Evolutionary conservation across 2,329 filamentous ascomycete species (phyloP).

Genomic region (Annulohypoxylon truncatum): DNA sequence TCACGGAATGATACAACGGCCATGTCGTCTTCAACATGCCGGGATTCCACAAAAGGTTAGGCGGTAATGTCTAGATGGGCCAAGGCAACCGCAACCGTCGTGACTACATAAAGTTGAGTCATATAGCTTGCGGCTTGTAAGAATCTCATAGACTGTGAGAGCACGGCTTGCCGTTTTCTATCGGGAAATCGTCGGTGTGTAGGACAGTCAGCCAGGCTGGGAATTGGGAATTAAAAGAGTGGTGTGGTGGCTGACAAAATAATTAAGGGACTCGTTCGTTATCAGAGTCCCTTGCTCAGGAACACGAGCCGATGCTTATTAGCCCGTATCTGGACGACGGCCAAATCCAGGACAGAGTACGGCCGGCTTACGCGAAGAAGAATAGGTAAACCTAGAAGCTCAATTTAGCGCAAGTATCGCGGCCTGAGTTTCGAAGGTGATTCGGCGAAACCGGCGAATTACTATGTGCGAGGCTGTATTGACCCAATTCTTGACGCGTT

Average conservation of each 20-base stretch:
- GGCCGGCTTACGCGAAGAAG: conserved; percentile 40
- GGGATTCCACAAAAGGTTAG: conserved; percentile 34
- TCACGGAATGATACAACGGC: conserved; percentile 31
- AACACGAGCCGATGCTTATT: conserved; percentile 39
- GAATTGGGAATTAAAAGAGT: conserved; percentile 20
- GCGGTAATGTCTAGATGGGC: conserved; percentile 8
- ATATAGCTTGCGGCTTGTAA: conserved; percentile 25
- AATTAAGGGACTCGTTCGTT: conserved; percentile 26
- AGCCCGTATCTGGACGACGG: conserved; percentile 26
- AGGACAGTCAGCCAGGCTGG: conserved; percentile 36
- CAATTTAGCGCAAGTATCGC: conserved; percentile 35
- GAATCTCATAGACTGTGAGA: conserved; percentile 10
- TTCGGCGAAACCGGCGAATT: conserved; percentile 43
- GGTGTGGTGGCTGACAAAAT: conserved; percentile 35
- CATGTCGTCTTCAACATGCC: conserved; percentile 28
- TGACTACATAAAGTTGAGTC: conserved; percentile 10
- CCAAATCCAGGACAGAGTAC: conserved; percentile 30
- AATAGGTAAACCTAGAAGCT: conserved; percentile 34
- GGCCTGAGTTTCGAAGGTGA: conserved; percentile 30
- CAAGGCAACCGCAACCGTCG: conserved; percentile 14
- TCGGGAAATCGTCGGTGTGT: conserved; percentile 26
- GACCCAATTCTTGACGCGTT: conserved; percentile 31
- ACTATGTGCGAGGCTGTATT: conserved; percentile 42
- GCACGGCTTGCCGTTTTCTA: conserved; percentile 31
- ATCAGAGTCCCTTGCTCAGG: conserved; percentile 39